Evolutionary conservation across 208 protist species (phyloP).

Genomic region (Tetramitus jugosus): DNA sequence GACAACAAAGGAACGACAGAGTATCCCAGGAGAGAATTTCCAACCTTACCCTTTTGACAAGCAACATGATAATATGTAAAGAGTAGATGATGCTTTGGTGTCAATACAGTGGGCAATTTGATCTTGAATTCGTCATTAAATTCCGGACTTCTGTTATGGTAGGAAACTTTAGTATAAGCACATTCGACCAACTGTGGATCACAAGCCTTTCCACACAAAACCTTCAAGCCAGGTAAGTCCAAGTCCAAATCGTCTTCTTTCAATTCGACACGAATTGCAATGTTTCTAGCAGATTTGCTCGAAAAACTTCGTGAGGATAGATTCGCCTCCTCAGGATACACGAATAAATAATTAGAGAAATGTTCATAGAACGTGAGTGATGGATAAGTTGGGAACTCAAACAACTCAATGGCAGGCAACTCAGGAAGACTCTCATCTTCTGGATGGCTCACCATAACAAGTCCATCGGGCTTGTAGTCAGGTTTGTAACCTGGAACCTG

Average conservation of each 20-base stretch:
- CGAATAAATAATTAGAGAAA: neutral
- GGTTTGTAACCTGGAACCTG: neutral
- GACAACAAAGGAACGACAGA: neutral
- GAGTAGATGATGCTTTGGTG: neutral
- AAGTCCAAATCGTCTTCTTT: neutral
- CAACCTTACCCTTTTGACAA: neutral
- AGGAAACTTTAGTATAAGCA: neutral
- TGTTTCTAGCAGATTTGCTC: neutral
- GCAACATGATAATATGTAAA: constrained; percentile 11
- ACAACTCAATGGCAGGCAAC: neutral
- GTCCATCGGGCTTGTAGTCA: neutral
- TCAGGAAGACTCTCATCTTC: neutral
- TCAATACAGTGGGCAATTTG: neutral
- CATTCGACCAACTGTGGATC: neutral
- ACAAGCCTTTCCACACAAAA: neutral
- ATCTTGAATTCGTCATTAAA: constrained; percentile 23
- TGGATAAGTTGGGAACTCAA: neutral
- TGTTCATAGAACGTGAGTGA: neutral
- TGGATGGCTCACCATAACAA: neutral
- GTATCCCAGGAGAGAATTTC: neutral
- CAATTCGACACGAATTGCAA: neutral
- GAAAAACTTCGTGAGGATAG: neutral
- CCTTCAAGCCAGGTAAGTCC: neutral
- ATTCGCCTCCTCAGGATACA: neutral
- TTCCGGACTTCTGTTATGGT: neutral